Evolutionary conservation across 768 basidiomycete species (phyloP).

Genomic region (Tulasnella sp.): DNA sequence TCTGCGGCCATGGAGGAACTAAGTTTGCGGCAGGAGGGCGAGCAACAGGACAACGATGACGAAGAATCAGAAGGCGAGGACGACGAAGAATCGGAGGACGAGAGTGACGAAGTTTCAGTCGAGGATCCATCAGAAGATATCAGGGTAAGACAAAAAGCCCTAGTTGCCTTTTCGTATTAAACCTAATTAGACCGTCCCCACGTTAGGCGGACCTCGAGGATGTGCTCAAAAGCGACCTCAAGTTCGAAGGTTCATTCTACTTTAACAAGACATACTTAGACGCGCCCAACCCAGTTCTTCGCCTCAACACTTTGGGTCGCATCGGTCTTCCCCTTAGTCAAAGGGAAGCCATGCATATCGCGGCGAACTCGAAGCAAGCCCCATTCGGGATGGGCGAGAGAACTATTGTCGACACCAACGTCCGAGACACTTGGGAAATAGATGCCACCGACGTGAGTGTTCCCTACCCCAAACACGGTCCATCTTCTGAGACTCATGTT

Average conservation of each 20-base stretch:
- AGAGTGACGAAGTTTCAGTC: not conserved
- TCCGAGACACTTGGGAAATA: constrained; percentile 50
- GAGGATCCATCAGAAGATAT: not conserved
- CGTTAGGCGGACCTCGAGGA: constrained; percentile 37
- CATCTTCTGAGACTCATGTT: not conserved
- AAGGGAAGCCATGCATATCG: constrained; percentile 43
- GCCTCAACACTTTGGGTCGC: constrained; percentile 42
- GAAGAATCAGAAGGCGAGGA: too few relatives aligned
- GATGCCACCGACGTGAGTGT: constrained; percentile 36
- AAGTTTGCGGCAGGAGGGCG: not conserved
- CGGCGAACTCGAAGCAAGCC: constrained; percentile 38
- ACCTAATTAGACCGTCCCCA: not conserved
- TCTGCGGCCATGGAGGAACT: not conserved
- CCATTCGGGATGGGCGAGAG: constrained; percentile 46
- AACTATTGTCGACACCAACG: constrained; percentile 41
- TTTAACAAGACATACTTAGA: constrained; percentile 33
- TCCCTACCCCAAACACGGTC: not conserved
- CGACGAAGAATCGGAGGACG: not conserved
- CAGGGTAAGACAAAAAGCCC: not conserved
- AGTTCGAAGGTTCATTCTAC: constrained; percentile 39
- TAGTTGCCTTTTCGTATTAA: not conserved
- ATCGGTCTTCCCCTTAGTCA: constrained; percentile 44
- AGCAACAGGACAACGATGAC: too few relatives aligned
- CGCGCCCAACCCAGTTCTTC: constrained; percentile 44
- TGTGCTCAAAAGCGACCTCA: constrained; percentile 35